Conservation (phyloP, 2,329 filamentous ascomycete genomes). For the Teratosphaeria pseudoeucalypti region DNA sequence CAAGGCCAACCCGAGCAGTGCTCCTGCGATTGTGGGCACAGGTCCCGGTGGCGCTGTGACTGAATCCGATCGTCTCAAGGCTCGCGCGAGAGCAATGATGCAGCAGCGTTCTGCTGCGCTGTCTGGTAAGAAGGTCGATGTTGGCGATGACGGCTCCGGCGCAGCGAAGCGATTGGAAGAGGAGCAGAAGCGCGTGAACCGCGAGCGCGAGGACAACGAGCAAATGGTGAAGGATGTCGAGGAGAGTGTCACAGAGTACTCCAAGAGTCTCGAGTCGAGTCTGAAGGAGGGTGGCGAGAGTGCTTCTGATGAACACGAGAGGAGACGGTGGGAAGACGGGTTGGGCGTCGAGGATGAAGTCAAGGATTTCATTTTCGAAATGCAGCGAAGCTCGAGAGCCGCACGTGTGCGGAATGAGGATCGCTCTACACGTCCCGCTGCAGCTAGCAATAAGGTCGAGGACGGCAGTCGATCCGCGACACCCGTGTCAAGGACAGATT, state of each 20-base stretch:
- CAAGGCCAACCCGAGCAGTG: constrained; percentile 76
- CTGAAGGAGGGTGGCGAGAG: constrained; percentile 72
- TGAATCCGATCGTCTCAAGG: constrained; percentile 88
- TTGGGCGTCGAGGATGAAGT: constrained; percentile 94
- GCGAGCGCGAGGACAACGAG: constrained; percentile 88
- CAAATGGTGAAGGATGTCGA: constrained; percentile 95
- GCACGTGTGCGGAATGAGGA: constrained; percentile 58
- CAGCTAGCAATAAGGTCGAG: constrained; percentile 4
- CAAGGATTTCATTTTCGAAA: constrained; percentile 93
- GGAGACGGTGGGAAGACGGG: constrained; percentile 87
- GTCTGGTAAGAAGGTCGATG: constrained; percentile 64
- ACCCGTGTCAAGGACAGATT: constrained; percentile 19
- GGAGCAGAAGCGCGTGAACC: constrained; percentile 68
- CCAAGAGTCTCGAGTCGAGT: constrained; percentile 71
- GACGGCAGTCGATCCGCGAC: constrained; percentile 22
- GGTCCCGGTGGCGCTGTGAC: constrained; percentile 85
- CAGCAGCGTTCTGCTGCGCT: constrained; percentile 90
- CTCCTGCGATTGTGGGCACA: constrained; percentile 75
- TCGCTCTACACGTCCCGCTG: constrained; percentile 14
- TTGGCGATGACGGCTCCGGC: constrained; percentile 59
- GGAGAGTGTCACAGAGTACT: constrained; percentile 85
- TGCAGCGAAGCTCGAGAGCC: constrained; percentile 76
- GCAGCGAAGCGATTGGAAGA: constrained; percentile 80
- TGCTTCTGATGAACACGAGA: constrained; percentile 76
- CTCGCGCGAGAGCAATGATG: constrained; percentile 95